Evolutionary conservation across 345 rosid genomes (phyloP).

Genomic region (Rhizophora mangle): DNA sequence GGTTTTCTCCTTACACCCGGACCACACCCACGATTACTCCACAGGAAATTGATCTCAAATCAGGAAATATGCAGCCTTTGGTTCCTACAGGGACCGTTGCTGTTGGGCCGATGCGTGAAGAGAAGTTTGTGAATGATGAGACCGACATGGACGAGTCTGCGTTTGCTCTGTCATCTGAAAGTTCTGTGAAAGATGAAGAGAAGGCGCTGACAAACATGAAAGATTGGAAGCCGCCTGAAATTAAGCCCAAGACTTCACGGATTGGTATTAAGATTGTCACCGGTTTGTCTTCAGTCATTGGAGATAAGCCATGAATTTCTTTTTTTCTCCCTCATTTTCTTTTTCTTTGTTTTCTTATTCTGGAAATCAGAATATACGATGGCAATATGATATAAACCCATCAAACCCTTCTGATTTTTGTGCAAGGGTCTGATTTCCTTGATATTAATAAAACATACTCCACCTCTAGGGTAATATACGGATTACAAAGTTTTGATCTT

Average conservation of each 20-base stretch:
- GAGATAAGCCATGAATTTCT: constrained; percentile 21
- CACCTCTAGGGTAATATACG: constrained; percentile 2
- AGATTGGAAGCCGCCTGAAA: constrained; percentile 44
- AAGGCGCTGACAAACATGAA: constrained; percentile 3
- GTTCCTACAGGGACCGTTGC: background rate
- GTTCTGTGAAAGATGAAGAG: constrained; percentile 27
- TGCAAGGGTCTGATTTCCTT: constrained; percentile 47
- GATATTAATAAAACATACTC: constrained; percentile 26
- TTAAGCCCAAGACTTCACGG: constrained; percentile 42
- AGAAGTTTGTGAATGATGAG: constrained; percentile 1
- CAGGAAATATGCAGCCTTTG: constrained; percentile 4
- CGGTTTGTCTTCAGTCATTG: constrained; percentile 58
- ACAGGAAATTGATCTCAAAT: background rate
- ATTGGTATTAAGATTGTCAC: constrained; percentile 43
- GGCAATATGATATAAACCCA: constrained; percentile 10
- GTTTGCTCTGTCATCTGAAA: constrained; percentile 11
- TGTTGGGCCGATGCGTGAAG: background rate
- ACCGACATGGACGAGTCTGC: constrained; percentile 13
- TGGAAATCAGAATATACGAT: constrained; percentile 19
- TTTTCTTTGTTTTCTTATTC: background rate
- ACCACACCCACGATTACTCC: constrained; percentile 1
- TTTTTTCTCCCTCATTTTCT: background rate
- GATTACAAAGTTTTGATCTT: background rate
- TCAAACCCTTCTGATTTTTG: constrained; percentile 44
- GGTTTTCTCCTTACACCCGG: constrained; percentile 68